These are phyloP conservation scores for Cercospora citrullina DNA, from an alignment of 2,329 filamentous ascomycete genomes.

Conservation along the genomic window DNA sequence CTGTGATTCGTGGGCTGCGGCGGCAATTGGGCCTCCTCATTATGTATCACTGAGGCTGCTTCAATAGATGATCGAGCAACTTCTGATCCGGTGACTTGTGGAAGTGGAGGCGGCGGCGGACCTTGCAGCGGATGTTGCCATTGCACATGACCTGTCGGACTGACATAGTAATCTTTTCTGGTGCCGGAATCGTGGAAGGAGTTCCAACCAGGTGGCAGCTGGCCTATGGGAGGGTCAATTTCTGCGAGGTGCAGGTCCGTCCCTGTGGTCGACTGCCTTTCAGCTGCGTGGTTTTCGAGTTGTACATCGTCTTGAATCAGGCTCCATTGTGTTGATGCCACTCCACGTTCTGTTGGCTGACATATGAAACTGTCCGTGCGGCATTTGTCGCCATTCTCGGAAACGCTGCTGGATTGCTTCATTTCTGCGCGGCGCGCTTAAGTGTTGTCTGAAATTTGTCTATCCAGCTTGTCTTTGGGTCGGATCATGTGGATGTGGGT, in stretches of 20 bases:
- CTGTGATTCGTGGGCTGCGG: not conserved
- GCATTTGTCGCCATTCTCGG: not conserved
- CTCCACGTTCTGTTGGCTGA: not conserved
- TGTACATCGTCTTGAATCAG: not conserved
- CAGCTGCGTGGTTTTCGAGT: not conserved
- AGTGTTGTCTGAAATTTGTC: not conserved
- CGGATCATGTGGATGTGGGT: not conserved
- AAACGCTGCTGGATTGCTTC: not conserved
- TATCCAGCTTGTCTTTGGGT: not conserved
- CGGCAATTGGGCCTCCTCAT: not conserved
- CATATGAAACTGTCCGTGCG: not conserved
- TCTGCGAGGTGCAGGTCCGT: not conserved
- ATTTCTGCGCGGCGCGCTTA: not conserved
- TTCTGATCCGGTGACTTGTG: rapidly evolving
- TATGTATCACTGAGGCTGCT: not conserved
- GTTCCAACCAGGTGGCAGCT: not conserved
- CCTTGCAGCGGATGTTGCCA: not conserved
- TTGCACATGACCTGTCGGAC: not conserved
- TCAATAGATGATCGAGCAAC: not conserved
- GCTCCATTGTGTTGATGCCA: not conserved
- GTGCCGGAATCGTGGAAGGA: not conserved
- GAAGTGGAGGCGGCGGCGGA: not conserved
- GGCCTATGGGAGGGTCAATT: not conserved
- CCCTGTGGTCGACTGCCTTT: not conserved
- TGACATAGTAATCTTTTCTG: not conserved